These are phyloP conservation scores for Fusarium floridanum DNA, from an alignment of 2,329 filamentous ascomycete species.

Conservation along the genomic window DNA sequence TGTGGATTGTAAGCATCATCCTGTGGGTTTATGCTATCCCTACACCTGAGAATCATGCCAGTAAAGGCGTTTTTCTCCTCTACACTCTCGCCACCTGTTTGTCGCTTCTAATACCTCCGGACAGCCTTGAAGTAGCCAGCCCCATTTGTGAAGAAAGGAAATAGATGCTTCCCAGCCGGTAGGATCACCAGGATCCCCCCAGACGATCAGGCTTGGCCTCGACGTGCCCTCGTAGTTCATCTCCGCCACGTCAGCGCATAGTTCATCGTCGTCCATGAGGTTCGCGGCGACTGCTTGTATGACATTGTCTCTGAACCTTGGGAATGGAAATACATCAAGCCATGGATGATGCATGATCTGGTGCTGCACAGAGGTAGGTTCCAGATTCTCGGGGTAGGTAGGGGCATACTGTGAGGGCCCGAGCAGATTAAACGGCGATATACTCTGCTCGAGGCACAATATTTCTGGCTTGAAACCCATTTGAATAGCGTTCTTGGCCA, in stretches of 20 bases:
- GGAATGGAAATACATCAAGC: conserved; percentile 25
- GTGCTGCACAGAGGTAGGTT: conserved; percentile 1
- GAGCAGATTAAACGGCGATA: conserved; percentile 12
- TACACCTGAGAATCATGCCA: neutral
- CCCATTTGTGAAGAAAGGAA: conserved; percentile 26
- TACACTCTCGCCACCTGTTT: conserved; percentile 24
- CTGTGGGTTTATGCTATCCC: neutral
- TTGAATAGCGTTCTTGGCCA: conserved; percentile 4
- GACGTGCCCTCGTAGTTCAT: conserved; percentile 10
- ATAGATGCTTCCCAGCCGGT: conserved; percentile 25
- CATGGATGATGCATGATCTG: conserved; percentile 15
- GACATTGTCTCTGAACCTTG: conserved; percentile 12
- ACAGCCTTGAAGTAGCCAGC: conserved; percentile 17
- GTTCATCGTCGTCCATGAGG: conserved; percentile 11
- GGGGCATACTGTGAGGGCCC: neutral
- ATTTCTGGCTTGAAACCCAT: neutral
- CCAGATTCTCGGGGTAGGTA: neutral
- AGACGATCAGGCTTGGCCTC: conserved; percentile 25
- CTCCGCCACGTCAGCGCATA: conserved; percentile 13
- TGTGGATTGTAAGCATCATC: neutral
- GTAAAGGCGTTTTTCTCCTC: conserved; percentile 11
- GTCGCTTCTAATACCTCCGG: conserved; percentile 23
- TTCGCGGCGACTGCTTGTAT: neutral
- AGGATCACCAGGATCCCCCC: conserved; percentile 17
- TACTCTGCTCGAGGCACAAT: conserved; percentile 9